Conservation (phyloP, 148 eudicot species). For the Rhododendron ferrugineum region DNA sequence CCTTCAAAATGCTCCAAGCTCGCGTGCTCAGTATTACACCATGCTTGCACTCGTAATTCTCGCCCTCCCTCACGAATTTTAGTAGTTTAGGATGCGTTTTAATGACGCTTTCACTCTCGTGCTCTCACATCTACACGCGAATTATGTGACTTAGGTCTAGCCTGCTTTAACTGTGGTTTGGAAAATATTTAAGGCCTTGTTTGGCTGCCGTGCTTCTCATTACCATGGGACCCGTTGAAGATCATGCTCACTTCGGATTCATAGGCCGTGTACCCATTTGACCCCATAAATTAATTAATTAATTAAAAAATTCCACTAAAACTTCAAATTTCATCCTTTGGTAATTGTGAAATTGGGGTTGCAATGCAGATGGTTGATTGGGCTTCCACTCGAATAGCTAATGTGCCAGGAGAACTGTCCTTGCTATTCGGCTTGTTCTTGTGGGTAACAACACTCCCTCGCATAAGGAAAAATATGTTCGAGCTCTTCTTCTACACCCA, state of each 20-base stretch:
- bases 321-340: not conserved
- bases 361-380: conserved; percentile 32
- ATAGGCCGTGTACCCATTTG: not conserved
- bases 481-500: conserved; percentile 59
- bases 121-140: no score
- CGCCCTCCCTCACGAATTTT: no score
- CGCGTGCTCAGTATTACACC: no score
- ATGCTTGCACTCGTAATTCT: no score
- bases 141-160: not conserved
- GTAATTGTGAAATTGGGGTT: not conserved
- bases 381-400: conserved; percentile 18
- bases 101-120: no score
- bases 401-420: conserved; percentile 36
- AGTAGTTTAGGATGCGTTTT: no score
- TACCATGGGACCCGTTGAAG: not conserved
- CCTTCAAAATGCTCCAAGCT: no score
- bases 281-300: not conserved
- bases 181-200: not conserved
- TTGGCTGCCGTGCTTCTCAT: not conserved
- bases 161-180: not conserved
- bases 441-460: conserved; percentile 38
- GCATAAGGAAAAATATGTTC: conserved; percentile 27
- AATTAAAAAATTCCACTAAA: not conserved
- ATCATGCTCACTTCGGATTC: not conserved
- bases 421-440: conserved; percentile 28